These are phyloP conservation scores for Escovopsis sp. DNA, from an alignment of 2,329 filamentous ascomycete genomes.

Conservation along the genomic window DNA sequence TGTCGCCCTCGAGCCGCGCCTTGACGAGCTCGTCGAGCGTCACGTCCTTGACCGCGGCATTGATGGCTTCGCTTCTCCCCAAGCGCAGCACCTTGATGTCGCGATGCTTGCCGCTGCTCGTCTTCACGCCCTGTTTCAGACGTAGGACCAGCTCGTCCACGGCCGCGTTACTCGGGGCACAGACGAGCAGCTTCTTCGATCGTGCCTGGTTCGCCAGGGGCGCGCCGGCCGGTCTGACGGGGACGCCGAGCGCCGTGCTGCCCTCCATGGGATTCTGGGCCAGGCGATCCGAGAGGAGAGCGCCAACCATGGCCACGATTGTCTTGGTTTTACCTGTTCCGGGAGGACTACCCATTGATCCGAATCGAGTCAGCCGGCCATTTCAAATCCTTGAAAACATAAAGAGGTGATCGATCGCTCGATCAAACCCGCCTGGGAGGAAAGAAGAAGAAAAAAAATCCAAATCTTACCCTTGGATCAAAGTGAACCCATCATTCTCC, in stretches of 20 bases:
- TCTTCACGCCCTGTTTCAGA: slow-evolving; percentile 76
- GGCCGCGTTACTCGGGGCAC: slow-evolving; percentile 95
- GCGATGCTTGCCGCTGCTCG: slow-evolving; percentile 53
- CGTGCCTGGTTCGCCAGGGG: slow-evolving; percentile 15
- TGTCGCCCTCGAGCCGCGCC: slow-evolving; percentile 48
- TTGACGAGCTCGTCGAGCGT: slow-evolving; percentile 87
- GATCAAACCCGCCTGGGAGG: neutral
- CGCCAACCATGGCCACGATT: slow-evolving; percentile 89
- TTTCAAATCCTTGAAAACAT: neutral
- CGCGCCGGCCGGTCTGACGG: slow-evolving; percentile 14
- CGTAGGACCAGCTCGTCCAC: slow-evolving; percentile 92
- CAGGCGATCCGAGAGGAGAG: slow-evolving; percentile 37
- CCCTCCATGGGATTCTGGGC: slow-evolving; percentile 19
- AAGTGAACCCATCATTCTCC: slow-evolving; percentile 91
- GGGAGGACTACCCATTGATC: slow-evolving; percentile 57
- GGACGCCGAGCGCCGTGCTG: slow-evolving; percentile 17
- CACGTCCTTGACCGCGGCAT: slow-evolving; percentile 74
- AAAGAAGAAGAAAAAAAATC: neutral
- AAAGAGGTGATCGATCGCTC: too few relatives aligned
- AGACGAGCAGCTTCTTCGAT: slow-evolving; percentile 80
- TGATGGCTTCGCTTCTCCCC: slow-evolving; percentile 85
- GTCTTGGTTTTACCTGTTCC: slow-evolving; percentile 98
- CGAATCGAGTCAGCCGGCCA: slow-evolving; percentile 15
- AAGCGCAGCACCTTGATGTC: slow-evolving; percentile 81
- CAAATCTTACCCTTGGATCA: slow-evolving; percentile 65